Percentiles rank a stretch among this genome's conserved stretches.
Conservation (phyloP, 2,329 filamentous ascomycete genomes). For the Colletotrichum sp. region DNA sequence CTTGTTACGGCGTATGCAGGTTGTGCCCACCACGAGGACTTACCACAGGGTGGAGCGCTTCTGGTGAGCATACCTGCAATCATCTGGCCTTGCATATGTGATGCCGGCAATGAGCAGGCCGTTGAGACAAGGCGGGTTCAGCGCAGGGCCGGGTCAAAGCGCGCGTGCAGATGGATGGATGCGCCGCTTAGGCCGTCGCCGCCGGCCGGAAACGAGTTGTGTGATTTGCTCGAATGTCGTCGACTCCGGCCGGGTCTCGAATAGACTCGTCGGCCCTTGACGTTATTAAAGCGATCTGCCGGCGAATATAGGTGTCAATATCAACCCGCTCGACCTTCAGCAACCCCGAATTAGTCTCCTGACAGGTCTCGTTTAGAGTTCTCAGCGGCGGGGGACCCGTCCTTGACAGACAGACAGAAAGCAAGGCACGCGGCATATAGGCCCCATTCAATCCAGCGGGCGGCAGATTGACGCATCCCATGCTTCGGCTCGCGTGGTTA, state of each 20-base stretch:
- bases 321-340: background rate
- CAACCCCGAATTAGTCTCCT: background rate
- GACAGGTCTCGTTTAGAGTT: background rate
- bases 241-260: background rate
- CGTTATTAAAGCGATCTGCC: constrained; percentile 3
- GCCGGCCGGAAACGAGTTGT: background rate
- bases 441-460: background rate
- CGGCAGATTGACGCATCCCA: constrained; percentile 11
- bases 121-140: constrained; percentile 3
- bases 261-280: background rate
- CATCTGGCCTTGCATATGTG: background rate
- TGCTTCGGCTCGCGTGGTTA: constrained; percentile 3
- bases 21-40: background rate
- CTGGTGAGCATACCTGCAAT: constrained; percentile 11
- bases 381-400: background rate
- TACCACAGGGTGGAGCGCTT: background rate
- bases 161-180: background rate
- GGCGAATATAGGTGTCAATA: background rate
- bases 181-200: background rate
- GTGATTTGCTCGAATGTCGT: background rate
- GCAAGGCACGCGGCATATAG: background rate
- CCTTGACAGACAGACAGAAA: background rate
- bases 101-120: constrained; percentile 11
- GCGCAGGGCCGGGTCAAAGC: constrained; percentile 5
- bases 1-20: background rate